Conservation (phyloP, 331 rosid species). For the Quercus phellos region DNA sequence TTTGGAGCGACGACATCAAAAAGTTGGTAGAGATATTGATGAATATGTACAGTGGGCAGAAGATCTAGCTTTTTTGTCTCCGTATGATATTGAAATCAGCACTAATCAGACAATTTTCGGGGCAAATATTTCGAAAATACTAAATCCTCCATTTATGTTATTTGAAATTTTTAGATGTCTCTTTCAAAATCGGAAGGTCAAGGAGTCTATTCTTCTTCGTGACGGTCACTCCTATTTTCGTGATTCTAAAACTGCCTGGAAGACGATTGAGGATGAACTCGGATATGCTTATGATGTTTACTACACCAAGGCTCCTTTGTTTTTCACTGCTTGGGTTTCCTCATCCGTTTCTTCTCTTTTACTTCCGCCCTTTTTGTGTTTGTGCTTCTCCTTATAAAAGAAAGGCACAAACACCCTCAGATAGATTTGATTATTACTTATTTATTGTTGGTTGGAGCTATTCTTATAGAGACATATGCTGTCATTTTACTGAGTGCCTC, state of each 20-base stretch:
- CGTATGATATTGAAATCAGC: too few species aligned
- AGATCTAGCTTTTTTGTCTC: too few species aligned
- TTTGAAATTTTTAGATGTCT: not conserved
- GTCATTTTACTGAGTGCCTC: not conserved
- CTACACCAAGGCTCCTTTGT: not conserved
- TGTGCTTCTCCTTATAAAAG: not conserved
- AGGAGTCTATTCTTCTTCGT: fast-evolving
- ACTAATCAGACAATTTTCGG: too few species aligned
- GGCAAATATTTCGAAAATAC: too few species aligned
- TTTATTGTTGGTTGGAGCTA: not conserved
- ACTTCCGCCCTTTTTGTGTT: not conserved
- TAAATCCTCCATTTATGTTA: not conserved
- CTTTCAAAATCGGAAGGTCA: too few species aligned
- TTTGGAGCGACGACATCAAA: too few species aligned
- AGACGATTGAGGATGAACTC: not conserved
- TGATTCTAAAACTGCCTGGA: not conserved
- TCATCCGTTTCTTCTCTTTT: not conserved
- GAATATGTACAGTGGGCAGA: too few species aligned
- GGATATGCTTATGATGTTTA: not conserved
- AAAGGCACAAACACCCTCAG: too few species aligned
- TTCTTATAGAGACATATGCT: not conserved
- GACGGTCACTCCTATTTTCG: fast-evolving
- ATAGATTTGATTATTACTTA: not conserved
- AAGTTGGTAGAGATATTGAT: too few species aligned
- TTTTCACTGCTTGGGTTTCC: not conserved